Conservation (phyloP, 2,329 filamentous ascomycete species). For the Cladorrhinum sp. region DNA sequence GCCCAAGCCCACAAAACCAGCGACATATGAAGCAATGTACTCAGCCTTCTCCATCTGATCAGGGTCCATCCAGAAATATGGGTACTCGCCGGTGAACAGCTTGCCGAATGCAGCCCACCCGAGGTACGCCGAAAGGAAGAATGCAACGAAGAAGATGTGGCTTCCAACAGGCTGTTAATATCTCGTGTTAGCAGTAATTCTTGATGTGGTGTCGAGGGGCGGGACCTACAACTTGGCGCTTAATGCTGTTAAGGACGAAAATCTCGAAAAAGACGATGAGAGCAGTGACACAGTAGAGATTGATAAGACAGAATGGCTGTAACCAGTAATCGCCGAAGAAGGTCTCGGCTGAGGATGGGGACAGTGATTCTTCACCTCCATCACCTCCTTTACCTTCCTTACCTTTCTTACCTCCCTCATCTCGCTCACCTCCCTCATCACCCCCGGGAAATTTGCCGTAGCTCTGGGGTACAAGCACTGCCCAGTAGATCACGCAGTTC, state of each 20-base stretch:
- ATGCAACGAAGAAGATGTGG: slow-evolving; percentile 42
- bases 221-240: slow-evolving; percentile 45
- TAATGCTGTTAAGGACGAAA: slow-evolving; percentile 52
- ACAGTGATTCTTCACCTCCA: background rate
- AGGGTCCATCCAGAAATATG: slow-evolving; percentile 53
- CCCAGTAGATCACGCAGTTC: slow-evolving; percentile 52
- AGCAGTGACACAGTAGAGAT: slow-evolving; percentile 44
- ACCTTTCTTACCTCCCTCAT: too few species aligned
- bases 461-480: slow-evolving; percentile 36
- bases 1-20: slow-evolving; percentile 44
- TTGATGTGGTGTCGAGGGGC: background rate
- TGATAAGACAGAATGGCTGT: slow-evolving; percentile 45
- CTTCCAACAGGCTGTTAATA: slow-evolving; percentile 41
- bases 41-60: slow-evolving; percentile 42
- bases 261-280: slow-evolving; percentile 46
- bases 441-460: slow-evolving; percentile 34
- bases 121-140: slow-evolving; percentile 44
- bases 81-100: slow-evolving; percentile 42
- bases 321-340: slow-evolving; percentile 49
- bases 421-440: background rate
- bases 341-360: slow-evolving; percentile 40
- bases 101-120: slow-evolving; percentile 49
- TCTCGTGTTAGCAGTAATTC: background rate
- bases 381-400: background rate
- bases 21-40: slow-evolving; percentile 43